Base-by-base conservation (phyloP, 1,284 basidiomycete genomes). In the Cystobasidiaceae sp. region DNA sequence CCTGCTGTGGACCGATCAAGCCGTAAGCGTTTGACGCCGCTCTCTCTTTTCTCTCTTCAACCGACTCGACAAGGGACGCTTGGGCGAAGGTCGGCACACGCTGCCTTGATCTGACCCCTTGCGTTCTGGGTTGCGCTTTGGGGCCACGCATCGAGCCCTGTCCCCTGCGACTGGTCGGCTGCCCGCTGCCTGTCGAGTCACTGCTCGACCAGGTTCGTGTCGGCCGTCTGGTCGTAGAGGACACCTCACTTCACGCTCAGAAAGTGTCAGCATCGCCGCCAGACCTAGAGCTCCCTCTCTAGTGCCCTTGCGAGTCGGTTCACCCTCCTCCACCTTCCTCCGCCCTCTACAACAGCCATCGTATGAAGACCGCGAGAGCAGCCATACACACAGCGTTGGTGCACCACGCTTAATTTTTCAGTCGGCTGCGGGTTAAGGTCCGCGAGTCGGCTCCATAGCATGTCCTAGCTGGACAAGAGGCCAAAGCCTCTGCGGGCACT, bases 381-480 rank as follows among this genome's bases (percentile, higher is more conserved):
- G 45, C 58, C 58, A 39, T 46, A 60, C 58, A 60, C 58, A 60
- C 58, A 60, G 58, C 58, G 48, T 60, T 39, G 58, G 58, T 60
- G 32, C 46, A 51, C 58, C 58, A 60, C 48, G 58, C 58, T 39
- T 34, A 23, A 41, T 60, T 48, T 44, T 60, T 41, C 15, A 56
- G 21, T 56, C 41, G 58, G 58, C 45, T 60, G 58, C 58, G 58
- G 58, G 58, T 56, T 56, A 60, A 60, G 58, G 58, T 60, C 58
- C 58, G 58, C 45, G 58, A 49, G 44, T 60, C 33, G 41, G 34
- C 58, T 60, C 30, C 58, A 46, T 60, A 21, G 58, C 58, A 60
- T 50, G 58, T 60, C 58, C 58, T 60, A 49, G 58, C 58, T 30
- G 58, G 58, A 60, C 58, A 60, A 60, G 58, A 60, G 58, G 58